Conservation (phyloP, 192 early-diverging fungal species). For the Obelidium mucronatum region DNA sequence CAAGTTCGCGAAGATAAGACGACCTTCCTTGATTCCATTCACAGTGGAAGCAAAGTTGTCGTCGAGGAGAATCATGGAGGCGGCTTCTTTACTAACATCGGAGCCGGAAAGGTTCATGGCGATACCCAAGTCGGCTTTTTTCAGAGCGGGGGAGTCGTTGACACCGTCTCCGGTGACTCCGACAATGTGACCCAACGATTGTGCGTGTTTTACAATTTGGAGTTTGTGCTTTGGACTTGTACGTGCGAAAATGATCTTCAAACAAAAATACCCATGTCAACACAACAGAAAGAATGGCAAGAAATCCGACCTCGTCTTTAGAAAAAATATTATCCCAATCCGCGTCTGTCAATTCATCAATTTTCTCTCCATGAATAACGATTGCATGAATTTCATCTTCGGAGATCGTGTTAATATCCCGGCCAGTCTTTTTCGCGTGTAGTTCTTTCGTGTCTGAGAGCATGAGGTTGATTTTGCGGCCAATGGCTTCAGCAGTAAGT, state of each 20-base stretch:
- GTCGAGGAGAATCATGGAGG: constrained; percentile 95
- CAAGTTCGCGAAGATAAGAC: constrained; percentile 92
- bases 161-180: constrained; percentile 97
- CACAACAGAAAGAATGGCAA: not conserved
- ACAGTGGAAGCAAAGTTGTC: constrained; percentile 97
- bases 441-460: constrained; percentile 83
- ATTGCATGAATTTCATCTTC: constrained; percentile 89
- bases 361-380: constrained; percentile 89
- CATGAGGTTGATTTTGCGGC: constrained; percentile 93
- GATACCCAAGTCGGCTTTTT: constrained; percentile 96
- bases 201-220: constrained; percentile 91
- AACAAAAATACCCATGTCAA: not conserved
- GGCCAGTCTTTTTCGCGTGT: constrained; percentile 73
- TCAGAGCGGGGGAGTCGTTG: constrained; percentile 95
- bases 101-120: constrained; percentile 95
- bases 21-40: constrained; percentile 90
- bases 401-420: constrained; percentile 59
- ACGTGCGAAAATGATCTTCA: constrained; percentile 88
- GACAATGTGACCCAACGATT: constrained; percentile 88
- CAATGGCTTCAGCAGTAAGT: constrained; percentile 92
- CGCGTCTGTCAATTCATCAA: constrained; percentile 76
- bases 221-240: constrained; percentile 96
- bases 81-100: constrained; percentile 78
- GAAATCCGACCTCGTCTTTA: constrained; percentile 70
- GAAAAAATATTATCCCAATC: constrained; percentile 93